Conservation (phyloP, 1,284 basidiomycete genomes). For the Apiotrichum montevideense region DNA sequence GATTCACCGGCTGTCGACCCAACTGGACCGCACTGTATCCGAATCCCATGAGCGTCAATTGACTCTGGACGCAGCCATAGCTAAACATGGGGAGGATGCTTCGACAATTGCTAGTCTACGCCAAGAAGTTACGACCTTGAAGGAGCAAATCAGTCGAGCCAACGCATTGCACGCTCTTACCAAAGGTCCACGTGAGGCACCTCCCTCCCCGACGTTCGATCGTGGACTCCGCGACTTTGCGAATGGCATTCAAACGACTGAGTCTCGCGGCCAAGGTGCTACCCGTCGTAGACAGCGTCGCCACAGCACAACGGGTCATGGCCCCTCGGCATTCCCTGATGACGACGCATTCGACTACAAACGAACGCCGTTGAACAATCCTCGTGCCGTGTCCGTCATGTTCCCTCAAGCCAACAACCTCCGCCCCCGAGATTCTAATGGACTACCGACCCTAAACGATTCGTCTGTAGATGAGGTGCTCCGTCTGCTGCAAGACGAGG, state of each 20-base stretch:
- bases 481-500: constrained; percentile 82
- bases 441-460: constrained; percentile 69
- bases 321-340: constrained; percentile 9
- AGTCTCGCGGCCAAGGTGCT: constrained; percentile 8
- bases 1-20: constrained; percentile 72
- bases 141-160: constrained; percentile 91
- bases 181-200: constrained; percentile 53
- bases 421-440: constrained; percentile 58
- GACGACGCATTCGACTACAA: constrained; percentile 46
- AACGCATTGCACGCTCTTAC: constrained; percentile 82
- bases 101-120: constrained; percentile 82
- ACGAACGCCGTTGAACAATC: constrained; percentile 66
- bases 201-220: constrained; percentile 63
- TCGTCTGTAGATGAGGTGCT: constrained; percentile 94
- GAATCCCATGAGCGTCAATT: constrained; percentile 77
- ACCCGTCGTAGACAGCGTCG: constrained; percentile 53
- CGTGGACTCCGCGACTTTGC: constrained; percentile 34
- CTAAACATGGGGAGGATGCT: constrained; percentile 67
- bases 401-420: constrained; percentile 66
- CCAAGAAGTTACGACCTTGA: constrained; percentile 80
- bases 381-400: constrained; percentile 85
- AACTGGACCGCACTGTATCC: constrained; percentile 53
- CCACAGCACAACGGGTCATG: constrained; percentile 34
- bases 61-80: constrained; percentile 48
- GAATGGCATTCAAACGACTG: constrained; percentile 62